Evolutionary conservation across 2,329 filamentous ascomycete genomes (phyloP).

Genomic region (Diaporthe sp.): DNA sequence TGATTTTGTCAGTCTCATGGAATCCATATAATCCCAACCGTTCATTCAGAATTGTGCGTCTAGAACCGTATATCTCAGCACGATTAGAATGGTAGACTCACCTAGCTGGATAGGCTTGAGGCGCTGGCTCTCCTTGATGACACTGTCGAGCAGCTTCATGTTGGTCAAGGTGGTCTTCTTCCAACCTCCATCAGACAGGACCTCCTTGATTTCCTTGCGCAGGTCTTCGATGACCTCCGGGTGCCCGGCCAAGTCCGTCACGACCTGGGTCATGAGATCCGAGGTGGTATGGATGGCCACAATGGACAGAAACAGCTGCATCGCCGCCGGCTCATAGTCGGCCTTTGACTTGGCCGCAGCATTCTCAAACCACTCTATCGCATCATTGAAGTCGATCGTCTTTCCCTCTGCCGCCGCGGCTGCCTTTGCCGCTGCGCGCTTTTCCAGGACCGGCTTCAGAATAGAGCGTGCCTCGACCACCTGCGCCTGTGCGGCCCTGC

Average conservation of each 20-base stretch:
- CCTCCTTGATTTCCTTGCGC: constrained; percentile 52
- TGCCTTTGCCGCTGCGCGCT: constrained; percentile 49
- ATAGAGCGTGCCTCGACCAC: constrained; percentile 55
- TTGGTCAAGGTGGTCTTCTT: constrained; percentile 49
- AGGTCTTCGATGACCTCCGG: constrained; percentile 52
- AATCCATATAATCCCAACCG: not conserved
- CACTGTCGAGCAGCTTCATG: constrained; percentile 53
- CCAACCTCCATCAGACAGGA: constrained; percentile 43
- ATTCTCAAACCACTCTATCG: constrained; percentile 53
- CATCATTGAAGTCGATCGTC: not conserved
- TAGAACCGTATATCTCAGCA: not conserved
- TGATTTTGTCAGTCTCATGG: not conserved
- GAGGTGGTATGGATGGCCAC: constrained; percentile 56
- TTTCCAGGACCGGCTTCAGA: constrained; percentile 49
- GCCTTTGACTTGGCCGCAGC: constrained; percentile 40
- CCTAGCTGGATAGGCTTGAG: constrained; percentile 29
- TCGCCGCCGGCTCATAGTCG: constrained; percentile 45
- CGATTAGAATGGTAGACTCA: not conserved
- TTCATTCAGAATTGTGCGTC: not conserved
- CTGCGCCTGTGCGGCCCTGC: constrained; percentile 51
- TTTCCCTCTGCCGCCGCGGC: constrained; percentile 25
- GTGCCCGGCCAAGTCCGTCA: constrained; percentile 52
- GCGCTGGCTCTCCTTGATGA: constrained; percentile 52
- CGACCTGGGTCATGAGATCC: constrained; percentile 46
- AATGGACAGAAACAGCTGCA: constrained; percentile 49